A percentile compares a stretch with the other conserved stretches of the same genome.
These are phyloP conservation scores for Fusarium abutilonis DNA, from an alignment of 2,329 filamentous ascomycete species.

Conservation along the genomic window DNA sequence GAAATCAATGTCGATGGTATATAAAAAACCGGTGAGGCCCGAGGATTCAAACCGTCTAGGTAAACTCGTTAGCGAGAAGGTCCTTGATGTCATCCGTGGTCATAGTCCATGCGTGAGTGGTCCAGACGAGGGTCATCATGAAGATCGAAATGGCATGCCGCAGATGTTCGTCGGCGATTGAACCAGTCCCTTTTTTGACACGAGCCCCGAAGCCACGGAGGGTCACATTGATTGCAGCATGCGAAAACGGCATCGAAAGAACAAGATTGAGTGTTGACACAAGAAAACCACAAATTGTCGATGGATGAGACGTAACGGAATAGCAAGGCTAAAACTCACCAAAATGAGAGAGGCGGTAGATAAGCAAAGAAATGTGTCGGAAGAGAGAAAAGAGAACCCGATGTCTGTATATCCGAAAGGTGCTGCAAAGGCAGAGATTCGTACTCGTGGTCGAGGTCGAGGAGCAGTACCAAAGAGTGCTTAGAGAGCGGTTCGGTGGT, in stretches of 20 bases:
- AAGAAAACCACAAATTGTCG: not conserved
- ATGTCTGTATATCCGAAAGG: slow-evolving; percentile 32
- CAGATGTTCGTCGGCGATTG: not conserved
- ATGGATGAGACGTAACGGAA: not conserved
- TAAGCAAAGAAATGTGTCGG: slow-evolving; percentile 19
- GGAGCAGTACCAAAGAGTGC: slow-evolving; percentile 11
- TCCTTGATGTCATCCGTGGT: not conserved
- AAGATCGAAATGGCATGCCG: not conserved
- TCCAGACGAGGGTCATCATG: not conserved
- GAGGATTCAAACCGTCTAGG: slow-evolving; percentile 20
- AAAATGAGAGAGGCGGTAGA: slow-evolving; percentile 33
- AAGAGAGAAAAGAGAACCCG: slow-evolving; percentile 24
- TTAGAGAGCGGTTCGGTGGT: slow-evolving; percentile 29
- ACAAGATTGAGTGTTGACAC: slow-evolving; percentile 1
- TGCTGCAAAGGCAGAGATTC: slow-evolving; percentile 27
- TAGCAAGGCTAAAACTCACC: slow-evolving; percentile 30
- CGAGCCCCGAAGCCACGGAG: not conserved
- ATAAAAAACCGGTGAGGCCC: slow-evolving; percentile 19
- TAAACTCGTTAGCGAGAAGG: slow-evolving; percentile 6
- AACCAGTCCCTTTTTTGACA: not conserved
- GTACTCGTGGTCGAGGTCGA: slow-evolving; percentile 1
- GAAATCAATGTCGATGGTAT: slow-evolving; percentile 20
- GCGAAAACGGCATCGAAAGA: not conserved
- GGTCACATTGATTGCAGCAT: not conserved
- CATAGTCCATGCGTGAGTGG: not conserved